phyloP scores from a whole-genome alignment of 2,329 filamentous ascomycete genomes.

The Ophiocordyceps robertsii region DNA sequence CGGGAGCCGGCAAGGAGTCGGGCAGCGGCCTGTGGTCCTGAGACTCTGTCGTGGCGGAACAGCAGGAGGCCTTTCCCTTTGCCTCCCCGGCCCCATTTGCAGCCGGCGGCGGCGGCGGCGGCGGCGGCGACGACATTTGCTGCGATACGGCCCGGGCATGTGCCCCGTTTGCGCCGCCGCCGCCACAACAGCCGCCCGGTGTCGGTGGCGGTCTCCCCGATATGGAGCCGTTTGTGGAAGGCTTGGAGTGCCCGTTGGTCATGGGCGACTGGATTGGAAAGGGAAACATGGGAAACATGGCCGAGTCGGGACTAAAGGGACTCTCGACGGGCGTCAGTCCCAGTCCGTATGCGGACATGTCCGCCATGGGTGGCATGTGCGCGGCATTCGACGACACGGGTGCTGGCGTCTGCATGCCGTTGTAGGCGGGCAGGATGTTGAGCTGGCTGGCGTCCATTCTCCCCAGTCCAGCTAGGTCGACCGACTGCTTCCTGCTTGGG shows the following conservation, averaged over 20 bases:
- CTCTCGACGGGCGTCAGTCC: conserved; percentile 13
- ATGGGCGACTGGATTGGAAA: conserved; percentile 14
- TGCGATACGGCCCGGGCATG: conserved; percentile 1
- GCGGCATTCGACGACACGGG: conserved; percentile 9
- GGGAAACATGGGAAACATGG: conserved; percentile 19
- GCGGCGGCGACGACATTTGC: conserved; percentile 4
- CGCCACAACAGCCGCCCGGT: conserved; percentile 10
- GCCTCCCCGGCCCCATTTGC: conserved; percentile 6
- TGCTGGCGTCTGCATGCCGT: conserved; percentile 12
- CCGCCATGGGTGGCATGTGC: conserved; percentile 6
- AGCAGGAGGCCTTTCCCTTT: conserved; percentile 16
- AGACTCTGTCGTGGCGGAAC: conserved; percentile 12
- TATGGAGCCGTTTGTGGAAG: conserved; percentile 9
- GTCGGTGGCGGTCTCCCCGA: conserved; percentile 1
- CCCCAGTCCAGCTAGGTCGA: conserved; percentile 33
- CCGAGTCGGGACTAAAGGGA: conserved; percentile 10
- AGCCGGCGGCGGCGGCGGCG: conserved; percentile 6
- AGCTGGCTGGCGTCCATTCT: conserved; percentile 40
- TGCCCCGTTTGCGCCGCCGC: conserved; percentile 3
- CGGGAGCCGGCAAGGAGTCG: conserved; percentile 7
- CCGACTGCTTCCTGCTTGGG: conserved; percentile 30
- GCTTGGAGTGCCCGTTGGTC: conserved; percentile 8
- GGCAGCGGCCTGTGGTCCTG: conserved; percentile 8
- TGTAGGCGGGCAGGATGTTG: conserved; percentile 29
- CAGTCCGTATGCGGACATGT: conserved; percentile 14